Conservation (phyloP, 495 filamentous ascomycete species). For the Podospora conica region DNA sequence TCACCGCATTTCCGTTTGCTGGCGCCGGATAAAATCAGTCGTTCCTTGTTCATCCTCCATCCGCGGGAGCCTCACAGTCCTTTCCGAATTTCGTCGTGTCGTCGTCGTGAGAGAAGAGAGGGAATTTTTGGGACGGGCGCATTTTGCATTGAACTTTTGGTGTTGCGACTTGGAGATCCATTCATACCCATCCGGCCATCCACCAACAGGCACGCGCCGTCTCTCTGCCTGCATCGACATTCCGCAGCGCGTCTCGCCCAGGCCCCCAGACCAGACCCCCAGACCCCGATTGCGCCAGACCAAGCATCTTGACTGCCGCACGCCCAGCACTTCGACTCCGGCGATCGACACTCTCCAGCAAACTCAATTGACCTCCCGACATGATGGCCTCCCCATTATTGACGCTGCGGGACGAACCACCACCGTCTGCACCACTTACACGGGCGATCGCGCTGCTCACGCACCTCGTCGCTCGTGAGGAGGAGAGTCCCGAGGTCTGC, state of each 20-base stretch:
- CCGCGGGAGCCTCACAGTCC: background rate
- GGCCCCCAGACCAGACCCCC: background rate
- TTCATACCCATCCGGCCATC: background rate
- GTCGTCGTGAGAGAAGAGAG: background rate
- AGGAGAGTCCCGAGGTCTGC: constrained; percentile 12
- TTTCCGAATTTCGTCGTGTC: background rate
- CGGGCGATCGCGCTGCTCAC: background rate
- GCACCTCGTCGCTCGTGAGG: constrained; percentile 17
- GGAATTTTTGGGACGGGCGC: background rate
- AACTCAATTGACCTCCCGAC: background rate
- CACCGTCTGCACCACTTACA: constrained; percentile 1
- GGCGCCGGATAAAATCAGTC: constrained; percentile 3
- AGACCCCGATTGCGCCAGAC: background rate
- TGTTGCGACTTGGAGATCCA: background rate
- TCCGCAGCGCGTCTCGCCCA: background rate
- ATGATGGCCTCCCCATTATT: background rate
- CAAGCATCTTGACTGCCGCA: background rate
- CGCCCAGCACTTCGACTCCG: background rate
- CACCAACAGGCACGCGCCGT: background rate
- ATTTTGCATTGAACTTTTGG: background rate
- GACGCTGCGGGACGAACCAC: background rate
- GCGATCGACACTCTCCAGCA: background rate
- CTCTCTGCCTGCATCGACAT: background rate
- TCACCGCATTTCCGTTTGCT: too few species aligned
- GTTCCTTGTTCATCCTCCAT: background rate